phyloP scores from a whole-genome alignment of 495 filamentous ascomycete genomes.

The Poronia punctata region DNA sequence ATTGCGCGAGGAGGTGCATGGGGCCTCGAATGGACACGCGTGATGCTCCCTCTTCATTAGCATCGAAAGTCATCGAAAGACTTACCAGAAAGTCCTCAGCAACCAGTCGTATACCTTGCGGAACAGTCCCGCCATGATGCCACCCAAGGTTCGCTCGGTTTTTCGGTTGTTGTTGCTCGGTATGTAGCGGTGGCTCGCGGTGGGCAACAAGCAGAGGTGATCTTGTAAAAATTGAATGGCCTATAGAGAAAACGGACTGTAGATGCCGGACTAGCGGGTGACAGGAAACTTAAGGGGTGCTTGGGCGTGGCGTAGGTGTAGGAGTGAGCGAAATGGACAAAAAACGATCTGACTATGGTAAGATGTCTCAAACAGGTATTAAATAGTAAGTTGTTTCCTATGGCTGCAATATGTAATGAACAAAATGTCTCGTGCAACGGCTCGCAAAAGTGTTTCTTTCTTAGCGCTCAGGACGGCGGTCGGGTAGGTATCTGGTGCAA shows the following conservation, averaged over 20 bases:
- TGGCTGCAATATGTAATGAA: constrained; percentile 31
- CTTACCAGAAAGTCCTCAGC: constrained; percentile 95
- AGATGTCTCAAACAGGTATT: constrained; percentile 26
- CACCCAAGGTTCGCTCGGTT: constrained; percentile 8
- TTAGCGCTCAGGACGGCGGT: constrained; percentile 26
- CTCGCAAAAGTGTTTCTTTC: constrained; percentile 21
- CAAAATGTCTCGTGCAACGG: constrained; percentile 43
- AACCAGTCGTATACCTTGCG: constrained; percentile 97
- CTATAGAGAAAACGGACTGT: constrained; percentile 10
- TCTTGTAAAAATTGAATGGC: too few species aligned
- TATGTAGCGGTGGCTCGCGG: constrained; percentile 2
- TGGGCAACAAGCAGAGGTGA: too few species aligned
- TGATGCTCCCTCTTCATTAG: constrained; percentile 7
- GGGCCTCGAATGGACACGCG: constrained; percentile 11
- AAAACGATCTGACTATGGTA: constrained; percentile 15
- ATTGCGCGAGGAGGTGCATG: constrained; percentile 16
- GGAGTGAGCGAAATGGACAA: constrained; percentile 23
- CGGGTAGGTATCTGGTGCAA: constrained; percentile 23
- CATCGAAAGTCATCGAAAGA: constrained; percentile 23
- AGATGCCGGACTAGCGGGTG: constrained; percentile 18
- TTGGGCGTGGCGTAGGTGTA: too few species aligned
- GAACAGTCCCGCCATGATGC: constrained; percentile 77
- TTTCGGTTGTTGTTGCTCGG: not conserved
- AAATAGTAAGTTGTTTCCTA: constrained; percentile 30
- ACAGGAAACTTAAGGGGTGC: too few species aligned